Conservation (phyloP, 1,284 basidiomycete species). For the Moniliophthora roreri region DNA sequence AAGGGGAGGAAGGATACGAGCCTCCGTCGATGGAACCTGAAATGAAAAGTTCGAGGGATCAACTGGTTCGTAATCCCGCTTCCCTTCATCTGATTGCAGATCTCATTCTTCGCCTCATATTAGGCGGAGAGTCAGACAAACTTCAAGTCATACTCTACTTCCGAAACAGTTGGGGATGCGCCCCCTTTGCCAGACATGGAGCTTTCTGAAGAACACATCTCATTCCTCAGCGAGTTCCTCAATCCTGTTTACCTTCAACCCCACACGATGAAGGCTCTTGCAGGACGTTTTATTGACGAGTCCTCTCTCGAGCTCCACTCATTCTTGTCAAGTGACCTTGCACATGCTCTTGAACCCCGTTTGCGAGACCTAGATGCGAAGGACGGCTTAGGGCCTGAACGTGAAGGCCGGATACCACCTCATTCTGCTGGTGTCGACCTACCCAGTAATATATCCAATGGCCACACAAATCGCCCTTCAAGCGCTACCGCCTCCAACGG, state of each 20-base stretch:
- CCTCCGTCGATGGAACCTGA: constrained; percentile 34
- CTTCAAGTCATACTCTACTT: constrained; percentile 56
- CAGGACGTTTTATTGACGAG: constrained; percentile 83
- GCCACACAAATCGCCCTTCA: background rate
- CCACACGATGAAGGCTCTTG: constrained; percentile 80
- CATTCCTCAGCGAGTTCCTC: constrained; percentile 80
- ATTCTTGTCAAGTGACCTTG: constrained; percentile 75
- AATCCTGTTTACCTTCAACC: constrained; percentile 90
- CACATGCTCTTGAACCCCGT: constrained; percentile 64
- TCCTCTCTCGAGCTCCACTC: constrained; percentile 90
- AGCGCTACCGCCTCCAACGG: constrained; percentile 40
- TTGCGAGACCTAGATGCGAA: constrained; percentile 64
- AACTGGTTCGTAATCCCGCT: constrained; percentile 60
- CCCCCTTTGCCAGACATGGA: constrained; percentile 48
- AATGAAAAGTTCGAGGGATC: constrained; percentile 73
- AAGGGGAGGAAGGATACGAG: constrained; percentile 87
- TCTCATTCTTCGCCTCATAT: constrained; percentile 1
- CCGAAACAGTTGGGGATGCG: constrained; percentile 27
- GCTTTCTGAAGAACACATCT: constrained; percentile 61
- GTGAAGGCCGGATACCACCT: constrained; percentile 58
- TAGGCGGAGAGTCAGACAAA: constrained; percentile 62
- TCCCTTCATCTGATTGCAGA: background rate
- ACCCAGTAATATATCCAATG: background rate
- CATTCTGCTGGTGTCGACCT: constrained; percentile 39
- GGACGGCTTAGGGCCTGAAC: constrained; percentile 63